These are phyloP conservation scores for Musa acuminata DNA, from an alignment of 176 grass and related monocot genomes.

Conservation along the genomic window DNA sequence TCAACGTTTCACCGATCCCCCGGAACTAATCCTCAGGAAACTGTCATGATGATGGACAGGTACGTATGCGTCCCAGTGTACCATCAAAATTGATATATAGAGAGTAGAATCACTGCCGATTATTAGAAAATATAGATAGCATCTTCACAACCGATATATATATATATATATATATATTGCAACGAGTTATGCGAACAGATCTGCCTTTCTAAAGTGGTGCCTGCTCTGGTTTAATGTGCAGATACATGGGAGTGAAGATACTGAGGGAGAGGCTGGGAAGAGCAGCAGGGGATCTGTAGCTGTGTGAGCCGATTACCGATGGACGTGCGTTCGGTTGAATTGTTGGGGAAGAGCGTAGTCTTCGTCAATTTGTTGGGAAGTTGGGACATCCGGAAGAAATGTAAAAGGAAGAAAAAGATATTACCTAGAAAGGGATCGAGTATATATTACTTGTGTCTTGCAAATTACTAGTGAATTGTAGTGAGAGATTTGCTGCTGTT, in stretches of 20 bases:
- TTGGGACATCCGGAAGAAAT: not conserved
- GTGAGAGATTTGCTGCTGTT: too few relatives aligned
- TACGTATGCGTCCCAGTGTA: slow-evolving; percentile 10
- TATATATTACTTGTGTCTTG: not conserved
- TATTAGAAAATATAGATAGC: too few relatives aligned
- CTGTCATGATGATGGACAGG: slow-evolving; percentile 94
- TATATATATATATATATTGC: too few relatives aligned
- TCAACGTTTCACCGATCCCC: slow-evolving; percentile 56
- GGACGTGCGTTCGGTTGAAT: not conserved
- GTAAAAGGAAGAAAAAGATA: not conserved
- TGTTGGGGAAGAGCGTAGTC: not conserved
- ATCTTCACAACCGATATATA: too few relatives aligned
- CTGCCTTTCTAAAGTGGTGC: not conserved
- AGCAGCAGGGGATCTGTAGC: slow-evolving; percentile 30
- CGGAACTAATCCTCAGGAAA: slow-evolving; percentile 84
- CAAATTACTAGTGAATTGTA: too few relatives aligned
- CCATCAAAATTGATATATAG: too few relatives aligned
- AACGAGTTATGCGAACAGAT: too few relatives aligned
- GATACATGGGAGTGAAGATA: slow-evolving; percentile 87
- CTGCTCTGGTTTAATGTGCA: slow-evolving; percentile 25
- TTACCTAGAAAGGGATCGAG: not conserved
- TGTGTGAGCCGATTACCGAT: not conserved
- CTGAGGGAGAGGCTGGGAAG: slow-evolving; percentile 47
- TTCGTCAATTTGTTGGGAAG: too few relatives aligned
- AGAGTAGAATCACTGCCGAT: too few relatives aligned